These are phyloP conservation scores for Boletus eberwhitei DNA, from an alignment of 768 basidiomycete species.

Conservation along the genomic window DNA sequence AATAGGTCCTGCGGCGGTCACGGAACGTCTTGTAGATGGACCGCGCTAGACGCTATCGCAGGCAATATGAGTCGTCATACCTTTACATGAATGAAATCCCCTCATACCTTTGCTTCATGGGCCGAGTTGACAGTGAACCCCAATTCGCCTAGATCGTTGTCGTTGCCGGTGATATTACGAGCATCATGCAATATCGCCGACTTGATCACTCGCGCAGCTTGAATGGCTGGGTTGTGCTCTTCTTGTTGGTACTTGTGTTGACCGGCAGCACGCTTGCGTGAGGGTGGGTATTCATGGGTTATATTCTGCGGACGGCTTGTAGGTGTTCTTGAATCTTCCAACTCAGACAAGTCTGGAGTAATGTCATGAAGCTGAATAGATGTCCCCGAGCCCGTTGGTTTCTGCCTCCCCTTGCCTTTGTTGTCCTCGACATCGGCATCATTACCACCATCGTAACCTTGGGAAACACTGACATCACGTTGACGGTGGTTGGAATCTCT, in stretches of 20 bases:
- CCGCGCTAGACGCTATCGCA: constrained; percentile 59
- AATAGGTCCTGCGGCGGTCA: constrained; percentile 51
- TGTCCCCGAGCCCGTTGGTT: constrained; percentile 1
- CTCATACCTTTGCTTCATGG: constrained; percentile 62
- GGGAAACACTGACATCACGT: constrained; percentile 18
- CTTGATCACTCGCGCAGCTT: constrained; percentile 64
- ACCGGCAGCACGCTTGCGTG: constrained; percentile 17
- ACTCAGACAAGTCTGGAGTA: constrained; percentile 4
- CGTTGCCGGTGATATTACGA: constrained; percentile 58
- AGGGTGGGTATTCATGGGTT: constrained; percentile 42
- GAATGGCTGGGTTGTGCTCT: constrained; percentile 40
- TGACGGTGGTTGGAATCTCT: constrained; percentile 39
- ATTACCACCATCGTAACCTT: constrained; percentile 28
- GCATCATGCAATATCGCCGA: constrained; percentile 75
- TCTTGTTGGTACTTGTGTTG: constrained; percentile 27
- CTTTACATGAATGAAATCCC: background rate
- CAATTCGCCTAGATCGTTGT: constrained; percentile 40
- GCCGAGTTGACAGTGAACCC: constrained; percentile 54
- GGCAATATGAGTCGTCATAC: background rate
- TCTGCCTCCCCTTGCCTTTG: constrained; percentile 32
- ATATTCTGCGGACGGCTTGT: constrained; percentile 2
- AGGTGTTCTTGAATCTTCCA: constrained; percentile 12
- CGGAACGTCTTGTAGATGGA: constrained; percentile 63
- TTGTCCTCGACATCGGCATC: constrained; percentile 31
- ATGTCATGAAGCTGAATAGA: constrained; percentile 2